Conservation (phyloP, 1,284 basidiomycete species). For the Microbotryum scabiosae region DNA sequence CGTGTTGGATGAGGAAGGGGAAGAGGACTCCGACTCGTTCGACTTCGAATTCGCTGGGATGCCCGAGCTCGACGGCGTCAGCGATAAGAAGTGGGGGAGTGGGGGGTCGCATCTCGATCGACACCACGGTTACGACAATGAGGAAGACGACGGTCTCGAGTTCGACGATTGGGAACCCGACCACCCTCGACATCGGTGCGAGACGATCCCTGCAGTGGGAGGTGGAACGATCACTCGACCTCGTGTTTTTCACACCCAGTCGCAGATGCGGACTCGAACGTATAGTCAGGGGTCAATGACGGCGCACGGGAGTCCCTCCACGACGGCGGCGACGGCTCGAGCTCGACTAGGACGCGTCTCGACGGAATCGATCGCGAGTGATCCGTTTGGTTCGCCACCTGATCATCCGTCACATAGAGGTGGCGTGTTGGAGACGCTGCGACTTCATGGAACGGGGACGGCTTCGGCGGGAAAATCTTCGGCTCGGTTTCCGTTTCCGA, state of each 20-base stretch:
- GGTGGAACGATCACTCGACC: slow-evolving; percentile 66
- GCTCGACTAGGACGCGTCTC: not conserved
- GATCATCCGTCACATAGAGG: not conserved
- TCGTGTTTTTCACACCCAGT: slow-evolving; percentile 63
- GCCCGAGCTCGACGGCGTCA: slow-evolving; percentile 19
- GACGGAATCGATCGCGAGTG: not conserved
- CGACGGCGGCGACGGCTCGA: not conserved
- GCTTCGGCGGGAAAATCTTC: slow-evolving; percentile 11
- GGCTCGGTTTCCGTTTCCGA: slow-evolving; percentile 24
- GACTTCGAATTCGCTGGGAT: slow-evolving; percentile 24
- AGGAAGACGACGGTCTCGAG: slow-evolving; percentile 47
- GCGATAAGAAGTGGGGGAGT: not conserved
- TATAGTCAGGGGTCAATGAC: slow-evolving; percentile 38
- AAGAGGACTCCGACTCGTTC: slow-evolving; percentile 46
- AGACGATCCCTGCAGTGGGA: slow-evolving; percentile 66
- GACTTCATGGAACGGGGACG: not conserved
- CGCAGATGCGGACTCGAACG: slow-evolving; percentile 48
- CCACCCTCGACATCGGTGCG: slow-evolving; percentile 42
- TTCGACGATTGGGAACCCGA: slow-evolving; percentile 26
- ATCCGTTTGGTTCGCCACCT: not conserved
- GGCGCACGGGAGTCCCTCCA: slow-evolving; percentile 26
- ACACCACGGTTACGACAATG: slow-evolving; percentile 43
- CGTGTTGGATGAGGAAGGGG: slow-evolving; percentile 45
- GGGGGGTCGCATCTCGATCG: not conserved
- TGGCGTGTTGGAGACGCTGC: not conserved